A percentile compares a stretch with the other conserved stretches of the same genome.
Evolutionary conservation across 306 rosid species (phyloP).

Genomic region (Herpetospermum pedunculosum): DNA sequence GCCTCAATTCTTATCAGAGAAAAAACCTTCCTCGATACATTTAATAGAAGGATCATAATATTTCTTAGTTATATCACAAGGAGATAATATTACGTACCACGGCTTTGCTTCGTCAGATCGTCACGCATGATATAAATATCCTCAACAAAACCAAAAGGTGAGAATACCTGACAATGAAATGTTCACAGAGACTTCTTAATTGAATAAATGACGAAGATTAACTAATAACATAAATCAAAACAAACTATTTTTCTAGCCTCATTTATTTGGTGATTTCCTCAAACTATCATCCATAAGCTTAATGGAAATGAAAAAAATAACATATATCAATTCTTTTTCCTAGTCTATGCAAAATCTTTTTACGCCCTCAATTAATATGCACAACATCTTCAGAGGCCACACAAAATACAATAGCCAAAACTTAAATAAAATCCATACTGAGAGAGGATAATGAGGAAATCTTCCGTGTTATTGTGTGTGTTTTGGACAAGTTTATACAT

Average conservation of each 20-base stretch:
- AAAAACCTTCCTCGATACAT: background rate
- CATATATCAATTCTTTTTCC: background rate
- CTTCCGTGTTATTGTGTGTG: background rate
- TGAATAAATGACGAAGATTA: background rate
- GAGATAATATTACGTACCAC: conserved; percentile 37
- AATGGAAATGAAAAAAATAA: background rate
- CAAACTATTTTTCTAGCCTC: background rate
- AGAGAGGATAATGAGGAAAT: background rate
- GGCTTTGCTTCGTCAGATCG: conserved; percentile 34
- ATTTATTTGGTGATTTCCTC: background rate
- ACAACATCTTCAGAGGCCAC: background rate
- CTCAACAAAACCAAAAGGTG: conserved; percentile 57
- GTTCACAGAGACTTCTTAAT: conserved; percentile 7
- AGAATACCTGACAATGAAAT: conserved; percentile 58
- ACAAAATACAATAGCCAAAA: conserved; percentile 2
- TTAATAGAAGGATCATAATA: background rate
- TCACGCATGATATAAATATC: conserved; percentile 48
- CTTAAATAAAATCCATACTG: background rate
- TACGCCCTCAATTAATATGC: background rate
- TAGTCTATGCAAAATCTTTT: background rate
- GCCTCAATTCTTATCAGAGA: too few species aligned
- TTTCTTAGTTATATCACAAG: background rate
- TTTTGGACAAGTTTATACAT: background rate
- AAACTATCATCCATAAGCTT: background rate
- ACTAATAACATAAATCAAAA: conserved; percentile 1